phyloP scores from a whole-genome alignment of 148 eudicot species.

The Euryodendron excelsum region DNA sequence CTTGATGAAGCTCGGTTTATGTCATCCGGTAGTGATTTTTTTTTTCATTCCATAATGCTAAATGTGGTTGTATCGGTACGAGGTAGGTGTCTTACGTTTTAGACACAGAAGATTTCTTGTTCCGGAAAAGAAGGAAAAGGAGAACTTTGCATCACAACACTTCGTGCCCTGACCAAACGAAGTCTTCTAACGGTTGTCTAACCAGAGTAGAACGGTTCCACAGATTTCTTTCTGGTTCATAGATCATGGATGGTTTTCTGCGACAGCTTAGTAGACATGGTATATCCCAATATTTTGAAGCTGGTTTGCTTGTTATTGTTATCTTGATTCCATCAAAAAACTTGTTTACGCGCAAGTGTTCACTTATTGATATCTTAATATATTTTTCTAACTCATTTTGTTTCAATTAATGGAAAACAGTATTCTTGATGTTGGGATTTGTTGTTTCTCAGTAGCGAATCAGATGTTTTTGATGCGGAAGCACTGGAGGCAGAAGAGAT shows the following conservation, averaged over 20 bases:
- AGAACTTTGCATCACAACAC: slow-evolving; percentile 31
- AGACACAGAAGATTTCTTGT: slow-evolving; percentile 76
- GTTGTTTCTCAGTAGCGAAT: slow-evolving; percentile 1
- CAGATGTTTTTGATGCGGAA: not conserved
- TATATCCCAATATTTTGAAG: not conserved
- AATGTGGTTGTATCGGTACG: slow-evolving; percentile 9
- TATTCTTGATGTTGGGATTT: slow-evolving; percentile 9
- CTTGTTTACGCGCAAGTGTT: not conserved
- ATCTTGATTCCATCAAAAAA: not conserved
- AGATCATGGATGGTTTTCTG: not conserved
- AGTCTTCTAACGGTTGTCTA: slow-evolving; percentile 31
- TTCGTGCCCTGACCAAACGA: slow-evolving; percentile 41
- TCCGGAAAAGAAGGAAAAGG: slow-evolving; percentile 39
- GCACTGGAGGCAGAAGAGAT: slow-evolving; percentile 1
- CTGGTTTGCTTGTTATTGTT: not conserved
- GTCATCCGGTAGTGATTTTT: not conserved
- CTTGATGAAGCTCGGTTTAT: not conserved
- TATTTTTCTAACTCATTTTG: not conserved
- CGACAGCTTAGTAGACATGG: not conserved
- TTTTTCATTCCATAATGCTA: no score
- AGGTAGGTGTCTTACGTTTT: slow-evolving; percentile 78
- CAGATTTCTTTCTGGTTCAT: slow-evolving; percentile 29
- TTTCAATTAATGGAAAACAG: not conserved
- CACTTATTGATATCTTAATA: not conserved
- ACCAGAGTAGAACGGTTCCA: slow-evolving; percentile 39